Evolutionary conservation across 2,329 filamentous ascomycete species (phyloP), one percentile per base, ranked within the genome.

Genomic region (Diplodia corticola): DNA sequence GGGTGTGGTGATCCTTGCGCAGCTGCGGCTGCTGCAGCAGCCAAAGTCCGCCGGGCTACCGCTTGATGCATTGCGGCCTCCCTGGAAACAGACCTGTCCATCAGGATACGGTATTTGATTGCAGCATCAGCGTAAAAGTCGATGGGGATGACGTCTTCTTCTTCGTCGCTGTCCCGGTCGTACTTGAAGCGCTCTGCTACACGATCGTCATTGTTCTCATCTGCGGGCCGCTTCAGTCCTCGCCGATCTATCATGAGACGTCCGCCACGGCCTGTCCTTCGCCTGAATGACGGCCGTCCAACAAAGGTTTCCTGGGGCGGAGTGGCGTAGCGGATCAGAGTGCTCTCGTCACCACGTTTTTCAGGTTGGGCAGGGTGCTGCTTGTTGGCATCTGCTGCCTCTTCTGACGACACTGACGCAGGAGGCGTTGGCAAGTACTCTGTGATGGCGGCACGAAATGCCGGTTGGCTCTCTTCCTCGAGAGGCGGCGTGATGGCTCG

Each of bases 241-340:
- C 91, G 88, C 71, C 93, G 89, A 79, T 98, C 95, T 70, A 98
- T 92, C 86, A 93, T 92, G 70, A 96, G 78, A 46, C 94, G 88
- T 69, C 93, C 92, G 69, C 93, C 85, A 71, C 94, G 90, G 64
- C 94, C 94, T 65, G 93, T 88, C 67, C 95, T 89, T 69, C 93
- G 88, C 70, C 94, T 88, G 82, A 91, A 97, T 17, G 89, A 89
- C 64, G 90, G 89, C 33, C 78, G 76, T 15, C 77, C 74, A 57
- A 74, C 72, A 63, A 74, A 78, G 0, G 76, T 73, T 17, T 79
- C 77, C 48, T 76, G 75, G 65, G 77, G 77, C 17, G 78, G 77
- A 3, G 77, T 74, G 22, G 72, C 76, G 65, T 76, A 78, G 33
- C 76, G 75, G 68, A 79, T 76, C 35, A 75, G 71, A 35, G 30